Base-by-base conservation (phyloP, 2,329 filamentous ascomycete genomes). In the Aspergillus fumigatus region DNA sequence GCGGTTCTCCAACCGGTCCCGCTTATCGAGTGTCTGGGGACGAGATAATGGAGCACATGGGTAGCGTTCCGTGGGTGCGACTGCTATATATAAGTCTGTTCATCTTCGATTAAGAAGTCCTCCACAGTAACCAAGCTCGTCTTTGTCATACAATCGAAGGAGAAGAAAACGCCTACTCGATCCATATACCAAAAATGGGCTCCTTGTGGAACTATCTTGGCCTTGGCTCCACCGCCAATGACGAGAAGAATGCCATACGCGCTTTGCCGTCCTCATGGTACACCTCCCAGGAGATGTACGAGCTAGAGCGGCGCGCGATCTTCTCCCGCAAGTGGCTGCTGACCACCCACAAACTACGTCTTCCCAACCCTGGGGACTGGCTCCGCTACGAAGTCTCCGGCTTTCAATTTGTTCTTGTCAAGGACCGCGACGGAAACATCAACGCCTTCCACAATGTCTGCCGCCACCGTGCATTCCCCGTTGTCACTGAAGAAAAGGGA, bases 361-460 rank as follows among this genome's bases (percentile, higher is more conserved):
- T 84, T 45, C 67, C 68, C 56, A 79, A 83, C 50, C 63, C 75
- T 6, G 84, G 84, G 4, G 83, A 85, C 69, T 87, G 78, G 71
- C 71, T 84, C 11, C 76, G 77, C 35, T 86, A 78, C 61, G 74
- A 80, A n/a, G 73, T 84, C 4, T 82, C 83, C 6, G 82, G 79
- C 11, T 85, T 80, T 69, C 75, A 82, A 25, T 82, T 86, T 66
- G 71, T 86, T 62, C 68, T 85, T 10, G 73, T 77, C 52, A 71
- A 71, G 17, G 81, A 84, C 64, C 76, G 79, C 26, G 71, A 79
- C 8, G 78, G 78, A 9, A 76, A 77, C 5, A 79, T 85, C 68
- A 80, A 83, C 59, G 83, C 75, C 25, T 84, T 85, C 68, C 83
- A 85, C 72, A 85, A 85, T 63, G 74, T 84, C 54, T 85, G 83